phyloP scores from a whole-genome alignment of 192 early-diverging fungal species.

The Backusella morwellensis region DNA sequence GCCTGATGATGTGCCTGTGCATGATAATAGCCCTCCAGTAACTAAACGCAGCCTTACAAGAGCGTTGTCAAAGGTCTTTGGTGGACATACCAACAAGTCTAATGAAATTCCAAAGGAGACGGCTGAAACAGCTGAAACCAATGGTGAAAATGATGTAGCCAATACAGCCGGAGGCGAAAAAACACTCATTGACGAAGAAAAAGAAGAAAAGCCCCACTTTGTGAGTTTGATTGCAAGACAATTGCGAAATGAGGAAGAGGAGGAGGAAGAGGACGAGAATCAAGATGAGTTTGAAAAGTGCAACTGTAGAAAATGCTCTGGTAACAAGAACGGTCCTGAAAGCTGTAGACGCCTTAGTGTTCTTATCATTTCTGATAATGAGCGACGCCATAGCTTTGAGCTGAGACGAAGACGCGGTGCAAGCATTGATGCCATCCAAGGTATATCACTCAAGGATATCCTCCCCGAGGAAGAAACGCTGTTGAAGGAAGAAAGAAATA shows the following conservation, averaged over 20 bases:
- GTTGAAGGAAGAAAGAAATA: background rate
- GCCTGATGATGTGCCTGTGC: background rate
- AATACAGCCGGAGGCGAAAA: background rate
- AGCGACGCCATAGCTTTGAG: constrained; percentile 21
- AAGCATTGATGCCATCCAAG: constrained; percentile 19
- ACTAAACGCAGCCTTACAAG: background rate
- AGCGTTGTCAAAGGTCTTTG: constrained; percentile 4
- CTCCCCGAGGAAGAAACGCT: background rate
- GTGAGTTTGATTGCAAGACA: constrained; percentile 31
- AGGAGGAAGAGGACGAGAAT: background rate
- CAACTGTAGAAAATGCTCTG: constrained; percentile 8
- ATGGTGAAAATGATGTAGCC: background rate
- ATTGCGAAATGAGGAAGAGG: constrained; percentile 8
- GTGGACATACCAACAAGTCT: background rate
- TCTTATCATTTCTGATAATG: constrained; percentile 6
- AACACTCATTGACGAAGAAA: background rate
- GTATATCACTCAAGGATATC: background rate
- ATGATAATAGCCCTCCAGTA: background rate
- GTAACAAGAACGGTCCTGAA: background rate
- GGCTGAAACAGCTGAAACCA: background rate
- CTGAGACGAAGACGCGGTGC: constrained; percentile 26
- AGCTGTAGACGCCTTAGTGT: constrained; percentile 22
- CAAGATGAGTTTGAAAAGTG: constrained; percentile 17
- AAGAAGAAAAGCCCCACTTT: constrained; percentile 7
- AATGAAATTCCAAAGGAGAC: background rate